Evolutionary conservation across 164 flowering plant genomes (phyloP).

Genomic region (Kalanchoe fedtschenkoi): DNA sequence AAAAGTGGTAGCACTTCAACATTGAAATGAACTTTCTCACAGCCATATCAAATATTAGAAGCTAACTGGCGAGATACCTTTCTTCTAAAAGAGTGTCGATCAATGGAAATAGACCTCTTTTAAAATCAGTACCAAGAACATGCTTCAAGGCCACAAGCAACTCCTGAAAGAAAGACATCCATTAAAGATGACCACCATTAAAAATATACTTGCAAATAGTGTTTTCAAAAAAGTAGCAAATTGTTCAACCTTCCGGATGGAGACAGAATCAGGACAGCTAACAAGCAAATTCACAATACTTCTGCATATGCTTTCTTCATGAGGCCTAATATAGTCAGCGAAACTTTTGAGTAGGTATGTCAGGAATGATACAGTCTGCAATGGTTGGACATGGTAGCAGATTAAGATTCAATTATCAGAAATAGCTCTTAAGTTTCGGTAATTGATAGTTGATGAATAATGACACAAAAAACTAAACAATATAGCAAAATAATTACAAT

Average conservation of each 20-base stretch:
- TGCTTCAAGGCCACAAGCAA: constrained; percentile 86
- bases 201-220: not conserved
- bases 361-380: constrained; percentile 95
- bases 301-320: constrained; percentile 97
- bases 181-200: not conserved
- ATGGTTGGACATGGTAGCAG: constrained; percentile 4
- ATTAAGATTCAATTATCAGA: not conserved
- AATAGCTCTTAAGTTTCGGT: not conserved
- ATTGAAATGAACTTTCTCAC: not conserved
- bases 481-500: not conserved
- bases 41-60: not conserved
- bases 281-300: constrained; percentile 96
- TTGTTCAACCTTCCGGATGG: constrained; percentile 68
- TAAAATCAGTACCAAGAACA: constrained; percentile 93
- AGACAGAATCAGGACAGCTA: constrained; percentile 91
- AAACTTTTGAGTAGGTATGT: constrained; percentile 91
- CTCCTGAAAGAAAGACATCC: constrained; percentile 46
- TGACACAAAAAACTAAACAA: not conserved
- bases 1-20: no score
- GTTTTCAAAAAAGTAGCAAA: not conserved
- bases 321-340: constrained; percentile 86
- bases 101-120: constrained; percentile 89
- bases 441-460: no score
- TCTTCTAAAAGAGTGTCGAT: constrained; percentile 93
- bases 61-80: constrained; percentile 31